Evolutionary conservation across 1,284 basidiomycete genomes (phyloP).

Genomic region (Papiliotrema nemorosa): DNA sequence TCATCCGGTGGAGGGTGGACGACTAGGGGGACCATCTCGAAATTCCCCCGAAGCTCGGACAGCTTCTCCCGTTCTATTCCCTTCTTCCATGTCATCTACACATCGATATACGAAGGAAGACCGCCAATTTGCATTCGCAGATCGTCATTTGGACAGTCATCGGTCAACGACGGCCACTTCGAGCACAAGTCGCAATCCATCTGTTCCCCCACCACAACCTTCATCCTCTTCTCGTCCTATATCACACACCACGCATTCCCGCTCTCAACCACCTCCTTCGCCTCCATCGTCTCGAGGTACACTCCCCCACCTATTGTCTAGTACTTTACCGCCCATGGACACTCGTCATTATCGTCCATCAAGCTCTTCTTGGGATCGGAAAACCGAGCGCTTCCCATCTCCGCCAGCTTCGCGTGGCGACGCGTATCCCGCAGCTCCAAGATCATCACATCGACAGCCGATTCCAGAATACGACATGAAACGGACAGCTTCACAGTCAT

Average conservation of each 20-base stretch:
- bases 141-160: too few relatives aligned
- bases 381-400: background rate
- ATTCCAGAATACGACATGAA: background rate
- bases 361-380: background rate
- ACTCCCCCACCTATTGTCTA: background rate
- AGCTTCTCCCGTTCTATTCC: too few relatives aligned
- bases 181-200: conserved; percentile 3
- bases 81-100: too few relatives aligned
- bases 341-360: background rate
- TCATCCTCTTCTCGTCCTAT: background rate
- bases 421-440: background rate
- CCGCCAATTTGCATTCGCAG: too few relatives aligned
- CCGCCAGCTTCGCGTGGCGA: too few relatives aligned
- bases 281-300: conserved; percentile 1
- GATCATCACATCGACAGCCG: background rate
- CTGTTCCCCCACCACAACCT: conserved; percentile 4
- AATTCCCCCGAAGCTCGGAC: too few relatives aligned
- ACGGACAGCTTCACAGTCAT: background rate
- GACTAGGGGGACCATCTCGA: too few relatives aligned
- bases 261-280: background rate
- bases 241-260: background rate
- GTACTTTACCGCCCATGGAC: background rate
- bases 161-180: too few relatives aligned
- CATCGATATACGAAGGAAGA: too few relatives aligned
- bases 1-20: too few relatives aligned